Base-by-base conservation (phyloP, 2,329 filamentous ascomycete species). In the Coniochaeta sp. region DNA sequence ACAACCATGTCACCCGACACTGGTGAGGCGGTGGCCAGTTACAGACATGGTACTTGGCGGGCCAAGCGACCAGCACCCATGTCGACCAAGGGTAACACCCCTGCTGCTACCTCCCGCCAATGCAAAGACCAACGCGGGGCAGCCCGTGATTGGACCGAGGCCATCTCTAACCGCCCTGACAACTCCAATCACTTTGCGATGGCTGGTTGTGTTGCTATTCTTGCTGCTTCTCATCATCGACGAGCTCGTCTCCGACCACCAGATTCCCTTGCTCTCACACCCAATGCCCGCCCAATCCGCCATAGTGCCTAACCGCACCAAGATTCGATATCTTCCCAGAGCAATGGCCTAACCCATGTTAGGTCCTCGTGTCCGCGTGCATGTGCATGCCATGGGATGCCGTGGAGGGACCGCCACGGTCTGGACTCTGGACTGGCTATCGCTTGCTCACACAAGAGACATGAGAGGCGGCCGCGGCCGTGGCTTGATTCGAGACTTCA, bases 11-110 rank as follows among this genome's bases (percentile, higher is more conserved):
- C 56, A 58, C 59, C 57, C 46, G 54, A 51, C 52, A 46, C 52
- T 54, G 52, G 51, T 55, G 54, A 60, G 55, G 56, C 56, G 55
- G 55, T 50, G 56, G 52, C 50, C 33, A 49, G 57, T 56, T 54
- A 60, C 58, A 57, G 57, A 47, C 53, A 45, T 50, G 56, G 51
- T 59, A 58, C 55, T 40, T 53, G 47, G 53, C 45, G 40, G 22
- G 46, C 38, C 56, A 30, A 31, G 38, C 18, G 38, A 42, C 20
- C 5, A 48, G 26, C 45, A 16, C 13, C 45, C 24, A 18, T 20
- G 45, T 28, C 28, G 2, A 24, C 38, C 38, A 26, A 6, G 38
- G 38, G 20, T 42, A 14, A n/a, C n/a, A 14, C 26, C 45, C 45
- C 45, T 4, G 45, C 30, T 10, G 45, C 45, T 24, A 24, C 24